phyloP scores from a whole-genome alignment of 1,284 basidiomycete genomes.

The Erythrobasidium hasegawianum region DNA sequence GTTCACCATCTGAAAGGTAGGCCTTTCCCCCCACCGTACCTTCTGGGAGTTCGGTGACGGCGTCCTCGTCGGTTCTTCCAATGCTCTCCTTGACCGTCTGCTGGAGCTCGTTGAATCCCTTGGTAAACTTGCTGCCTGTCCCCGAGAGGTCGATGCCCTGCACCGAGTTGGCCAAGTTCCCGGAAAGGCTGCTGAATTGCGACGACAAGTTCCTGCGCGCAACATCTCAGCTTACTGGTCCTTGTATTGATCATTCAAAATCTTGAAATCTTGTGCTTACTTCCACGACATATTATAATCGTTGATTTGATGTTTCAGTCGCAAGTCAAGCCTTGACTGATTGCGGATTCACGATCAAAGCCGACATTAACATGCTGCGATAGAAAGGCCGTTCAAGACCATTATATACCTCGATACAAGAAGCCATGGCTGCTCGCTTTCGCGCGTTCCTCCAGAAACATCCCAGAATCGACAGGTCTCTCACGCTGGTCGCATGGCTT shows the following conservation, averaged over 20 bases:
- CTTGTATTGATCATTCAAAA: too few species aligned
- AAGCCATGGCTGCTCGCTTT: constrained; percentile 1
- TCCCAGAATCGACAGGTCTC: constrained; percentile 30
- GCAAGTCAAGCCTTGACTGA: neutral
- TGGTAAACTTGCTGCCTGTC: constrained; percentile 38
- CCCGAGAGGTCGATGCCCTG: constrained; percentile 40
- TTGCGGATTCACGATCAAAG: neutral
- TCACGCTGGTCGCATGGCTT: constrained; percentile 52
- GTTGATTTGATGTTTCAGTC: neutral
- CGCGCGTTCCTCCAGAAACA: constrained; percentile 3
- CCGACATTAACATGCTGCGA: neutral
- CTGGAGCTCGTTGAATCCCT: constrained; percentile 38
- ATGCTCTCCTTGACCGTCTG: constrained; percentile 64
- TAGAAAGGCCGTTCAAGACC: neutral
- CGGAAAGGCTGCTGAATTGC: constrained; percentile 15
- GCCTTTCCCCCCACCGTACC: too few species aligned
- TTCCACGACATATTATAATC: constrained; percentile 37
- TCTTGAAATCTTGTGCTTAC: constrained; percentile 12
- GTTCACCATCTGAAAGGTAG: too few species aligned
- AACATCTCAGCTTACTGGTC: neutral
- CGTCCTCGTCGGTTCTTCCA: constrained; percentile 80
- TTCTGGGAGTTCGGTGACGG: constrained; percentile 92
- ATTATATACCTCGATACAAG: too few species aligned
- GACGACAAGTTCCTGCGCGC: constrained; percentile 21
- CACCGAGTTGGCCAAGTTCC: constrained; percentile 28